A percentile compares a stretch with the other conserved stretches of the same genome.
Conservation (phyloP, 2,329 filamentous ascomycete species). For the Penicillium sp. region DNA sequence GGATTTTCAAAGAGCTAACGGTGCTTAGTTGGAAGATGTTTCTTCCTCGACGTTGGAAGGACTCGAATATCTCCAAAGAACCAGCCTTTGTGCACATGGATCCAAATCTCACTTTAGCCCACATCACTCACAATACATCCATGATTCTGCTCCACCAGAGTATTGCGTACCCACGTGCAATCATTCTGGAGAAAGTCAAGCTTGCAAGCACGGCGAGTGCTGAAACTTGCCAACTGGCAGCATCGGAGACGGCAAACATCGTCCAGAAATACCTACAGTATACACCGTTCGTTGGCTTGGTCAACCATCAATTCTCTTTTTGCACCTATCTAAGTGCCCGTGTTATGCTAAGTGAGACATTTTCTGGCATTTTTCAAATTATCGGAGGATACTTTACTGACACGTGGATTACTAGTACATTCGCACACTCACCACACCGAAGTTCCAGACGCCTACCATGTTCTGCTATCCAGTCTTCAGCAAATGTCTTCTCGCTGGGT, state of each 20-base stretch:
- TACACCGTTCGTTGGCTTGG: constrained; percentile 18
- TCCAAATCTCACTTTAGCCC: too few species aligned
- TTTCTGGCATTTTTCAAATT: too few species aligned
- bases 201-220: constrained; percentile 49
- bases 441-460: not conserved
- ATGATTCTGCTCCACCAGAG: too few species aligned
- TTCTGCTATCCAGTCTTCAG: constrained; percentile 6
- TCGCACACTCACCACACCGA: constrained; percentile 1
- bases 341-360: constrained; percentile 16
- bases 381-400: too few species aligned
- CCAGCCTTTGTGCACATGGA: too few species aligned
- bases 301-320: constrained; percentile 44
- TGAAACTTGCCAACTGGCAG: constrained; percentile 50
- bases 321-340: constrained; percentile 44
- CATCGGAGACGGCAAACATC: constrained; percentile 49
- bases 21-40: constrained; percentile 40
- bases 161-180: too few species aligned
- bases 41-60: too few species aligned
- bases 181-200: constrained; percentile 31
- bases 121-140: too few species aligned
- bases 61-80: too few species aligned
- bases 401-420: not conserved
- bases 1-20: not conserved
- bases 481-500: constrained; percentile 8
- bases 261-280: constrained; percentile 48